Evolutionary conservation across 1,284 basidiomycete species (phyloP), one percentile per base, ranked within the genome.

Genomic region (Cutaneotrichosporon cutaneum): DNA sequence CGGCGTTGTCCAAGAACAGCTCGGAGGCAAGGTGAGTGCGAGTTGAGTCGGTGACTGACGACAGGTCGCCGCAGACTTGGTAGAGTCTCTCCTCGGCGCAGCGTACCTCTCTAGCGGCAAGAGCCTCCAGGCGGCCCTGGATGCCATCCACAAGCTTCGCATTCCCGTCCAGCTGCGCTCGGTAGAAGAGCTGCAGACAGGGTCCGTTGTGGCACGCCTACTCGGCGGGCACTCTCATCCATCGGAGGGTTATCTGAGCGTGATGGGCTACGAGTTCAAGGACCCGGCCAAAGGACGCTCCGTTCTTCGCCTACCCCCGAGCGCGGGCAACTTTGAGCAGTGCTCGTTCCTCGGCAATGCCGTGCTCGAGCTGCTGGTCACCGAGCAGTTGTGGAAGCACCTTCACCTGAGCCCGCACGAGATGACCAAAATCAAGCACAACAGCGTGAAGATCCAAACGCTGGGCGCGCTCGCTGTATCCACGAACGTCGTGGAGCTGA

Each of bases 1-100:
- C 27, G 36, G 44, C 21, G 39, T 14, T n/a, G n/a, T 26, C 10
- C 10, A 1, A 30, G 8, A 36, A 13, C 39, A 65, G 35, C 13
- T 75, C 5, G 75, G 75, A 18, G 74, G 74, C 51, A 77, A 77
- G 63, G 75, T 74, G 21, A 11, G 54, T 30, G 2, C 10, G 21
- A 24, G 3, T 14, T 13, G 4, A n/a, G 6, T 22, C 53, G 14
- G 9, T 18, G 4, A 8, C 36, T 54, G 36, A 54, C 24, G 14
- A 18, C n/a, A 56, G 54, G 22, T 56, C 11, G 18, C 42, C 1
- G 39, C 42, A 1, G 76, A 77, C 55, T 70, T 77, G 0, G 64
- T 65, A 0, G 76, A 77, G 63, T 68, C 76, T 0, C 58, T 76
- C 5, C 64, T 77, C 32, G 76, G 64, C 4, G 74, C 76, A 3